A percentile compares a stretch with the other conserved stretches of the same genome.
These are phyloP conservation scores for Coccomyxa sp. DNA, from an alignment of 139 green algal genomes.

Conservation along the genomic window DNA sequence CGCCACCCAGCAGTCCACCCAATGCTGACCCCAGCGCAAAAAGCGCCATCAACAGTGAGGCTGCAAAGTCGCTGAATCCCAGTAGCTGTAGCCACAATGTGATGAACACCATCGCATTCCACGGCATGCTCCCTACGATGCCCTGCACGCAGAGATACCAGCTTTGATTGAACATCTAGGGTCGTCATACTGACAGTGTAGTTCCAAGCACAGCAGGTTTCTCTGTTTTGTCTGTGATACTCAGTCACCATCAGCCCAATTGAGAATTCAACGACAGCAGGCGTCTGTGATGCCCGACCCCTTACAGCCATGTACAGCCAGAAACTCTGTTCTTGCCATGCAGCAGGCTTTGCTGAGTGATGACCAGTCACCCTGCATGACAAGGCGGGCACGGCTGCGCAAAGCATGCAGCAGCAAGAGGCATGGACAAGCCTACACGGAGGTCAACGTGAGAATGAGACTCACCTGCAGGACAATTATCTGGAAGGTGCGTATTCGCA, in stretches of 20 bases:
- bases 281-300: neutral
- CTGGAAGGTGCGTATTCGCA: slow-evolving; percentile 54
- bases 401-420: neutral
- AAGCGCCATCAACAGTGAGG: slow-evolving; percentile 31
- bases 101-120: slow-evolving; percentile 81
- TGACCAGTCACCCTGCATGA: too few species aligned
- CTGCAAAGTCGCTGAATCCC: slow-evolving; percentile 60
- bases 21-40: slow-evolving; percentile 48
- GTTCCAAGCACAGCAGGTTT: too few species aligned
- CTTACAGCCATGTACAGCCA: too few species aligned
- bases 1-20: slow-evolving; percentile 60
- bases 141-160: slow-evolving; percentile 42
- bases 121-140: slow-evolving; percentile 82
- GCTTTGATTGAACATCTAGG: neutral
- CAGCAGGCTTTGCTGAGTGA: too few species aligned
- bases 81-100: slow-evolving; percentile 85
- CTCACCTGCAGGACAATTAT: slow-evolving; percentile 44
- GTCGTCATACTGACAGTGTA: neutral
- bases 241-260: neutral
- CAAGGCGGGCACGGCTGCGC: too few species aligned
- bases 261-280: neutral
- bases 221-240: too few species aligned
- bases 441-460: neutral
- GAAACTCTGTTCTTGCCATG: too few species aligned
- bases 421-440: neutral